Base-by-base conservation (phyloP, 2,329 filamentous ascomycete species). In the Byssochlamys sp. region DNA sequence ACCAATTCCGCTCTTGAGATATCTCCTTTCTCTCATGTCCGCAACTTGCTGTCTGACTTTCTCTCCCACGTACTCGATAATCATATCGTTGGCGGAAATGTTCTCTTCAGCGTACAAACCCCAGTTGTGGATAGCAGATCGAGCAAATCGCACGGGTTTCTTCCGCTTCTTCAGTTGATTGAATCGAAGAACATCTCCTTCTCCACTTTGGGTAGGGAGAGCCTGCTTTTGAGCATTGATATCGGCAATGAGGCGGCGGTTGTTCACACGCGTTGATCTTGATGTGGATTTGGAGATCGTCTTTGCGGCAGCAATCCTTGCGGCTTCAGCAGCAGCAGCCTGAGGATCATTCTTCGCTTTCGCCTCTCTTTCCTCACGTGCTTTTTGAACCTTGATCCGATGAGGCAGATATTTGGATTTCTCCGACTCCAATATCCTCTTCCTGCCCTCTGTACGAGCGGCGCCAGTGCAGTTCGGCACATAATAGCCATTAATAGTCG, bases 161-260 rank as follows among this genome's bases (percentile, higher is more conserved):
- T 97, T 99, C 60, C 94, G 89, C 77, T 97, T 99, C 82, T 97
- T 96, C 58, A 99, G 85, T 77, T 97, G 94, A 74, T 99, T 99
- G 82, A 99, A 99, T 58, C 92, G 89, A 67, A 99, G 84, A 29
- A 94, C 90, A 67, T 96, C 92, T 56, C 91, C 90, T 64, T 96
- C 91, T 14, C 80, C 81, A 55, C 87, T 88, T 24, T 90, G 81
- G 11, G 86, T 88, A 24, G 79, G 77, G 57, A 84, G 74, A 14
- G 78, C 80, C 75, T 90, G 90, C 78, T 96, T 95, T 72, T 96
- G 91, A 52, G 94, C 90, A 70, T 95, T 95, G 65, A 99, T 87
- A 68, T 97, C 94, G 56, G 94, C 94, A 62, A 95, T 88, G 61
- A 95, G 87, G 53, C 94, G 90, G 58, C 94, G 90, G 71, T 97